phyloP scores from a whole-genome alignment of 352 stramenopile species.

The Aphanomyces astaci region DNA sequence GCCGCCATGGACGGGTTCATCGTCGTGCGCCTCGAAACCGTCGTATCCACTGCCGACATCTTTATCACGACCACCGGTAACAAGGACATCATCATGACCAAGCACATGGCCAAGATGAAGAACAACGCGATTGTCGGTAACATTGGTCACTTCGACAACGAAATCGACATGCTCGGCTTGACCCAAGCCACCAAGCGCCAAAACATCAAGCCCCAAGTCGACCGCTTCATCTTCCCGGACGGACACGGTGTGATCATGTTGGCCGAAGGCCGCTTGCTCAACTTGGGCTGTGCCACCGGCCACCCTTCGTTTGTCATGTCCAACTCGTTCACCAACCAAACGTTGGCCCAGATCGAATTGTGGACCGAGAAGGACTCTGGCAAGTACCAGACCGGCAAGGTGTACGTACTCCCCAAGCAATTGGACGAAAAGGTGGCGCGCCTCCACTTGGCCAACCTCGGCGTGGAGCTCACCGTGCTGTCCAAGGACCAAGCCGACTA shows the following conservation, averaged over 20 bases:
- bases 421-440: conserved; percentile 98
- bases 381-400: conserved; percentile 94
- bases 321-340: conserved; percentile 99
- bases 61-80: conserved; percentile 99
- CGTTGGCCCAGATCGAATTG: conserved; percentile 97
- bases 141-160: conserved; percentile 99
- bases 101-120: conserved; percentile 98
- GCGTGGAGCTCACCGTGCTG: conserved; percentile 93
- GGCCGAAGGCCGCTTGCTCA: conserved; percentile 96
- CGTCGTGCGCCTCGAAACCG: conserved; percentile 89
- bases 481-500: conserved; percentile 96
- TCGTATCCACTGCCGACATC: conserved; percentile 90
- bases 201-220: conserved; percentile 99
- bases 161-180: conserved; percentile 98
- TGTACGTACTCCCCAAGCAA: conserved; percentile 98
- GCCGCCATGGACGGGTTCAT: conserved; percentile 98
- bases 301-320: conserved; percentile 99
- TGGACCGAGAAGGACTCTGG: conserved; percentile 93
- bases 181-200: conserved; percentile 79
- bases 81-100: conserved; percentile 98
- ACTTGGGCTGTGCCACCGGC: conserved; percentile 97
- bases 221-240: conserved; percentile 95
- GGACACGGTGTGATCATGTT: conserved; percentile 96
- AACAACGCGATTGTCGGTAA: conserved; percentile 99
- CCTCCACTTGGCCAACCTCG: conserved; percentile 93